Evolutionary conservation across 148 eudicot genomes (phyloP), one percentile per base, ranked within the genome.

Genomic region (Rhododendron kiyosumense): DNA sequence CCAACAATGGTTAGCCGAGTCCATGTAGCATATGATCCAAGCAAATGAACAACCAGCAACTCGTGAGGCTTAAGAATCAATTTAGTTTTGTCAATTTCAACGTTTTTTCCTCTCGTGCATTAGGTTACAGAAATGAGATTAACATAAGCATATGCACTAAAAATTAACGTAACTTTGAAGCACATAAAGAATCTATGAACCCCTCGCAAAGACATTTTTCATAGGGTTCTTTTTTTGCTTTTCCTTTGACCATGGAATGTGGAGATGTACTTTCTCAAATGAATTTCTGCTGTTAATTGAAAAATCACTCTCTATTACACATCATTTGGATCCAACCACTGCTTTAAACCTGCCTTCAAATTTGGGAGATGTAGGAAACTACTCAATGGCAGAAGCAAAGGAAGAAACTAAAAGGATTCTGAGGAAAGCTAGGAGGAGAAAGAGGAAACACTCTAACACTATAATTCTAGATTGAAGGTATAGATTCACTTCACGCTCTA

Each of bases 361-460:
- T 83, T 86, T 86, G 85, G 76, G 86, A 83, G 83, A 41, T 54
- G 69, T 89, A 91, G 96, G 84, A 61, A 89, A 78, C 78, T 90
- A 81, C 86, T 87, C 89, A 85, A 80, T 86, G 73, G 91, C 88
- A 18, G 93, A 90, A 57, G 94, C 90, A 61, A 85, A 88, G 86
- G 87, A 89, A 89, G 94, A 93, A 86, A 93, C 95, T 78, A 89
- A 88, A 67, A 87, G 88, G 32, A 93, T 96, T 85, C 91, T 96
- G 84, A 91, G 92, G 90, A 92, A 90, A 90, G 98, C 99, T 87
- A 92, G 99, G 88, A 92, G 95, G 85, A 91, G 96, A 90, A 95
- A 95, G 91, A 92, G 97, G 91, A 95, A 88, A 82, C 86, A 90
- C 84, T 75, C 88, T 49, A 90, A 91, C 78, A 81, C 86, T 43